Evolutionary conservation across 2,329 filamentous ascomycete species (phyloP).

Genomic region (Mycosphaerella arachidis): DNA sequence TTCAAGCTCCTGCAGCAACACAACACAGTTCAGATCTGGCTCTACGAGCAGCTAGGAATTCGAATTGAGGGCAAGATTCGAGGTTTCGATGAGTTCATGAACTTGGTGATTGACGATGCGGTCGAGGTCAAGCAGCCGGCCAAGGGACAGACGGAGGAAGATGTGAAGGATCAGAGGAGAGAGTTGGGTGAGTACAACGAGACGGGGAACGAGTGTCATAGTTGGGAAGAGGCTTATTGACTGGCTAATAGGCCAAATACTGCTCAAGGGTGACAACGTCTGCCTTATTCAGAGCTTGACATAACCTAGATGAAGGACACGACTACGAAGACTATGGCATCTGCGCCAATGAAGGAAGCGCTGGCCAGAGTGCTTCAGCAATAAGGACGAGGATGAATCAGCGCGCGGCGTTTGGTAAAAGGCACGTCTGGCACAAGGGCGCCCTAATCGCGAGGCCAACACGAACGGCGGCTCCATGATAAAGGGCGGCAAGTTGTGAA

Average conservation of each 20-base stretch:
- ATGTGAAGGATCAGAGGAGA: conserved; percentile 19
- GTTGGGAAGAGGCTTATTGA: conserved; percentile 6
- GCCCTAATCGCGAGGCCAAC: too few species aligned
- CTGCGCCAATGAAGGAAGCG: neutral
- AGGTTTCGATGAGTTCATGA: conserved; percentile 99
- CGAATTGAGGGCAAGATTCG: conserved; percentile 95
- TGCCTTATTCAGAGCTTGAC: conserved; percentile 60
- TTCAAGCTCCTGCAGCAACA: conserved; percentile 87
- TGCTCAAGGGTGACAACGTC: conserved; percentile 85
- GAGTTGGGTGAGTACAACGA: conserved; percentile 13
- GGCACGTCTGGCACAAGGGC: too few species aligned
- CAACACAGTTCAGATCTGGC: conserved; percentile 86
- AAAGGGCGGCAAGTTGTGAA: neutral
- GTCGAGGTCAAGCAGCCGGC: conserved; percentile 67
- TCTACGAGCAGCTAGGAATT: conserved; percentile 92
- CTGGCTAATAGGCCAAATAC: conserved; percentile 62
- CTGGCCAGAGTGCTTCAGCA: neutral
- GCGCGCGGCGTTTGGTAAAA: neutral
- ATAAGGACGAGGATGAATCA: neutral
- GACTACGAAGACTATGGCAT: neutral
- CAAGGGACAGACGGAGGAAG: conserved; percentile 20
- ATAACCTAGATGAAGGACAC: neutral
- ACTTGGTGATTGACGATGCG: conserved; percentile 91
- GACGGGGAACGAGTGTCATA: neutral
- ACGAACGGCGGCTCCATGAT: neutral